Base-by-base conservation (phyloP, 495 filamentous ascomycete genomes). In the Halenospora varia region DNA sequence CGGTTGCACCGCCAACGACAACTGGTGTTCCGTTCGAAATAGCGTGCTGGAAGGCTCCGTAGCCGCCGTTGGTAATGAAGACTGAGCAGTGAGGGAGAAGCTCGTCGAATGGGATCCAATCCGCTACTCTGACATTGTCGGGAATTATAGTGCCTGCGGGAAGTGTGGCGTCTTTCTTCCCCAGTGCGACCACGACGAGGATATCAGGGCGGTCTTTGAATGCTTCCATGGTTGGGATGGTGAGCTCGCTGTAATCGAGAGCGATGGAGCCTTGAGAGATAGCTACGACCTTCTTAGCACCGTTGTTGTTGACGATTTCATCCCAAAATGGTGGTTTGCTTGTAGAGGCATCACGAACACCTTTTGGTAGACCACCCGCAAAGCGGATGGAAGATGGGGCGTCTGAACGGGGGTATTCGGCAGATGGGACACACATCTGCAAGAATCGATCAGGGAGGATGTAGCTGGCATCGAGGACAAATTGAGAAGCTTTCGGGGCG, bases 71-170 rank as follows among this genome's bases (percentile, higher is more conserved):
- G 15, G 64, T 67, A 9, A 74, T 55, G 56, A 75, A 68, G 13
- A 73, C 70, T 26, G 62, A 59, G 2, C 54, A 61, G 48, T 66
- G 53, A 25, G 59, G 49, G 4, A 73, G 62, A 2, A 72, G 48
- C 13, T 64, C 60, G 48, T 71, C 69, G 48, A 66, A 75, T n/a
- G 72, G 72, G n/a, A 75, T 56, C 48, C 62, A 73, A 44, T 73
- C 68, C 8, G 55, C 61, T 0, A 73, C 63, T 17, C 59, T 48
- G 20, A 63, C 51, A 50, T 73, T 70, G 10, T 9, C 20, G 9
- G 64, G 64, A 18, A 65, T 24, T n/a, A 24, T 20, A 1, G 47
- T 51, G 9, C 45, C 59, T 17, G 23, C 57, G 4, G 63, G 61
- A 10, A 66, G 49, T 17, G 60, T 59, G 0, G 60, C 50, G n/a